Percentiles rank a stretch among this genome's conserved stretches.
Conservation (phyloP, 768 basidiomycete genomes). For the Boletus speciosus region DNA sequence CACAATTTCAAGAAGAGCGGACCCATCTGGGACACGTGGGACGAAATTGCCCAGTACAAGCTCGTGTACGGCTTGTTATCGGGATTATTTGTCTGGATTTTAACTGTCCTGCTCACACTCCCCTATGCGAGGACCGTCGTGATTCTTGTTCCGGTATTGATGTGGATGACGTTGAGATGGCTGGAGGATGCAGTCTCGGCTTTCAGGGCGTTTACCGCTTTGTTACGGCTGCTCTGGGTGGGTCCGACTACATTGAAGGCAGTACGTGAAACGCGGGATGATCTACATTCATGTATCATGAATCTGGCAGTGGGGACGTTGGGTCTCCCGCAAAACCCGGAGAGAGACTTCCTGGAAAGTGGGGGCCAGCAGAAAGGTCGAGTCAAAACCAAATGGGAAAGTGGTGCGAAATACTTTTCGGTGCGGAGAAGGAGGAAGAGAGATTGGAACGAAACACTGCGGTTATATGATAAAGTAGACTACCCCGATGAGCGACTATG, state of each 20-base stretch:
- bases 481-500: slow-evolving; percentile 56
- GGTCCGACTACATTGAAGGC: slow-evolving; percentile 53
- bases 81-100: slow-evolving; percentile 64
- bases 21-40: slow-evolving; percentile 82
- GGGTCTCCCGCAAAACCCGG: slow-evolving; percentile 66
- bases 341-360: slow-evolving; percentile 53
- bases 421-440: slow-evolving; percentile 73
- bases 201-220: slow-evolving; percentile 66
- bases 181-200: slow-evolving; percentile 80
- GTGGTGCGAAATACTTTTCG: slow-evolving; percentile 73
- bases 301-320: slow-evolving; percentile 55
- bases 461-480: slow-evolving; percentile 79
- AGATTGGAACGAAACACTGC: slow-evolving; percentile 86
- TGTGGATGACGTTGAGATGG: slow-evolving; percentile 93
- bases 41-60: slow-evolving; percentile 89
- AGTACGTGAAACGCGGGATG: slow-evolving; percentile 51
- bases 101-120: slow-evolving; percentile 53
- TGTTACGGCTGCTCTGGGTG: slow-evolving; percentile 59
- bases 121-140: slow-evolving; percentile 57
- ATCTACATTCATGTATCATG: slow-evolving; percentile 64
- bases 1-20: slow-evolving; percentile 78
- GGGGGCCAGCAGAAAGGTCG: slow-evolving; percentile 73
- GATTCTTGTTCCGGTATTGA: slow-evolving; percentile 61
- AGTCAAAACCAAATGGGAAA: slow-evolving; percentile 63
- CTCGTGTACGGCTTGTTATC: slow-evolving; percentile 78